Conservation (phyloP, 1,284 basidiomycete species). For the Leccinum cinnamomeum region DNA sequence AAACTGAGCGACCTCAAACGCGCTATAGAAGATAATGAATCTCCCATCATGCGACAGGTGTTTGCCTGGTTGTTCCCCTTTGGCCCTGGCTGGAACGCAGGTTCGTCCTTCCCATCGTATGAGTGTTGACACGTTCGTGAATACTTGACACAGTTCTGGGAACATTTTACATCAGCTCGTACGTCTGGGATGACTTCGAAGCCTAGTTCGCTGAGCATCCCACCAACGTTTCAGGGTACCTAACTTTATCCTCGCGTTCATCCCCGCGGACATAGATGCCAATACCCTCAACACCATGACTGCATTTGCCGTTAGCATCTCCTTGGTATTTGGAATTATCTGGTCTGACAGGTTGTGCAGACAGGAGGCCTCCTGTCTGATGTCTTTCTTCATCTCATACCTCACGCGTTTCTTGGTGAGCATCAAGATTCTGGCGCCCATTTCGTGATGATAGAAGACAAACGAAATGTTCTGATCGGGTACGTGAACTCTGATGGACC, state of each 20-base stretch:
- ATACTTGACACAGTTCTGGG: constrained; percentile 57
- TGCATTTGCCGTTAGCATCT: constrained; percentile 68
- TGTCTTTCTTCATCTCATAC: constrained; percentile 86
- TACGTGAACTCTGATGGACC: constrained; percentile 35
- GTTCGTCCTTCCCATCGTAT: constrained; percentile 36
- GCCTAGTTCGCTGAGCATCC: constrained; percentile 18
- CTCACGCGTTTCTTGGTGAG: constrained; percentile 88
- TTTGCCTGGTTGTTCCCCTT: constrained; percentile 84
- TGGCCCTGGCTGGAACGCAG: constrained; percentile 82
- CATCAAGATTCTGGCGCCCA: constrained; percentile 67
- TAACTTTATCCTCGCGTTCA: constrained; percentile 89
- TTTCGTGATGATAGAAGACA: constrained; percentile 82
- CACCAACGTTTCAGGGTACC: constrained; percentile 60
- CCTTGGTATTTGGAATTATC: constrained; percentile 17
- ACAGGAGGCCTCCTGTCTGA: constrained; percentile 89
- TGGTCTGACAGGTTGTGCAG: constrained; percentile 42
- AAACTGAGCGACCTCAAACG: constrained; percentile 59
- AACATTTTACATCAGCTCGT: constrained; percentile 95
- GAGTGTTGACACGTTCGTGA: constrained; percentile 27
- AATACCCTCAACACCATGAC: constrained; percentile 90
- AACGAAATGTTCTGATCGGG: constrained; percentile 87
- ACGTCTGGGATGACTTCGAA: constrained; percentile 36
- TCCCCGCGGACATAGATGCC: constrained; percentile 79
- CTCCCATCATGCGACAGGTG: constrained; percentile 71
- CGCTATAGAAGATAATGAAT: constrained; percentile 59